Base-by-base conservation (phyloP, 495 filamentous ascomycete species). In the Neurospora discreta region DNA sequence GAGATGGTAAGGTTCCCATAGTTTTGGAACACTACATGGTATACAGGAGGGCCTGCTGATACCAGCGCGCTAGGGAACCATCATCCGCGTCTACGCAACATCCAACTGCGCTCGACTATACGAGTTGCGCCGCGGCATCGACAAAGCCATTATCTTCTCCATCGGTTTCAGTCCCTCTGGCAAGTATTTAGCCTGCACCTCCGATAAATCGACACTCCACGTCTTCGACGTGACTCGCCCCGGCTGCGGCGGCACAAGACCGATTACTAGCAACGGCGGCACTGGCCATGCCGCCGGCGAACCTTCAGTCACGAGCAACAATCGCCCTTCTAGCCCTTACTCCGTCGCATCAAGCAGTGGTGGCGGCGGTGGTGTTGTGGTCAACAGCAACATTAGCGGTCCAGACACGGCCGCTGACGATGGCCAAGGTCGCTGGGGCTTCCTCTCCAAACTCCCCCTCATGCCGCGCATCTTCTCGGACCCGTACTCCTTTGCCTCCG, bases 191-290 rank as follows among this genome's bases (percentile, higher is more conserved):
- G 95, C 95, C 23, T 93, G 94, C 69, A 98, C 96, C n/a, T 97
- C 93, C 33, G 95, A 99, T 83, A 99, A 98, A 80, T 93, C 90
- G 6, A 99, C 93, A 3, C 82, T 99, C 20, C 95, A 99, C 81
- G 88, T 99, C 46, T 99, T 98, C 78, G 93, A 98, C 76, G 82
- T 86, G 36, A 85, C 82, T 20, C 84, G 83, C 73, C 82, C 77
- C 68, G 79, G 88, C 71, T 88, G 92, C 68, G 79, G 88, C 71
- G 88, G 92, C 80, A 90, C 13, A 15, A 60, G 52, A 60, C 26
- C 26, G 4, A 60, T 13, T 30, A 30, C 15, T 15, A 33, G 52
- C 26, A 65, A 65, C 7, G 15, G 86, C 68, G 87, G 87, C 71
- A 84, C 88, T 33, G 82, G 87, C 39, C 8, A 38, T 38, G 83